phyloP scores from a whole-genome alignment of 176 grass and related monocot genomes.

The Chloris gayana region DNA sequence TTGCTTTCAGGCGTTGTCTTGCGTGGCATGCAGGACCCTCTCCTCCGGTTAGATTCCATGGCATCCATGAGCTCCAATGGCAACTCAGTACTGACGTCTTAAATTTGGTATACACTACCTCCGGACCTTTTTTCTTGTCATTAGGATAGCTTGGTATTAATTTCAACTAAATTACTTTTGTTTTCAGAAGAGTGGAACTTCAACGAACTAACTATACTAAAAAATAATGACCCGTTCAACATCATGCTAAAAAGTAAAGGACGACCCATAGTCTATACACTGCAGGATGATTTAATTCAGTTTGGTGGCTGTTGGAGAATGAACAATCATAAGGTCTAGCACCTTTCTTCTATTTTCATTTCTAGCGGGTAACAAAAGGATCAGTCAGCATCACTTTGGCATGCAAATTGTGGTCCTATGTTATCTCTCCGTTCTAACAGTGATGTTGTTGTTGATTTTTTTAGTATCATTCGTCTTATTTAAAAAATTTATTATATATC shows the following conservation, averaged over 20 bases:
- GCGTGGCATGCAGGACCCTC: not conserved
- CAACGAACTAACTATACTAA: not conserved
- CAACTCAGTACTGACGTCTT: no score
- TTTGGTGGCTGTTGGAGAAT: not conserved
- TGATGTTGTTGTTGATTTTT: no score
- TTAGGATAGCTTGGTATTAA: no score
- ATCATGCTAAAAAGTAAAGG: not conserved
- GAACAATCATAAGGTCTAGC: not conserved
- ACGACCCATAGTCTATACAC: not conserved
- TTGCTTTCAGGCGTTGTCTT: slow-evolving; percentile 31
- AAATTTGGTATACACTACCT: no score
- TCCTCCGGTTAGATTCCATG: not conserved
- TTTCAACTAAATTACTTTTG: not conserved
- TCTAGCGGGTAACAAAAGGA: no score
- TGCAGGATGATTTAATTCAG: not conserved
- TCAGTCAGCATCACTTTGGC: not conserved
- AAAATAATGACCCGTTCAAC: not conserved
- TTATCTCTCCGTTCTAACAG: no score
- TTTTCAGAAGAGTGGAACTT: not conserved
- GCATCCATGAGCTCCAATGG: no score
- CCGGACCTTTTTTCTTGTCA: no score
- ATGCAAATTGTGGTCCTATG: not conserved
- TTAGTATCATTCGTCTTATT: no score
- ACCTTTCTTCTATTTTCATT: not conserved
- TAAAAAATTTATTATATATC: no score